These are phyloP conservation scores for Porcisia hertigi DNA, from an alignment of 208 protist species.

Conservation along the genomic window DNA sequence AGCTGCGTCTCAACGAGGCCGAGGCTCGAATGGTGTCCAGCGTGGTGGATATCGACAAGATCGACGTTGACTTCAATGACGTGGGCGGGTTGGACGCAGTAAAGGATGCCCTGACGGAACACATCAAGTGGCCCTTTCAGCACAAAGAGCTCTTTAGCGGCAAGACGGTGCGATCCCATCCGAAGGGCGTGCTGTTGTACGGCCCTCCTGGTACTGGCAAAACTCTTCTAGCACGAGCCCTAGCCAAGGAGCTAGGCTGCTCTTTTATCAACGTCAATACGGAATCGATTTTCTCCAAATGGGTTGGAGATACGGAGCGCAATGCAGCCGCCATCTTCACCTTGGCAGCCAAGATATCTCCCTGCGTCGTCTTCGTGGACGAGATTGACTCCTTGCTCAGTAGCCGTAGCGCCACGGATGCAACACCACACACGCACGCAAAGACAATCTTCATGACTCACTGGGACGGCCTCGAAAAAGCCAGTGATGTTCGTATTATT, in stretches of 20 bases:
- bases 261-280: slow-evolving; percentile 99
- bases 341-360: slow-evolving; percentile 76
- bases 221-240: slow-evolving; percentile 98
- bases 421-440: slow-evolving; percentile 69
- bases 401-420: slow-evolving; percentile 65
- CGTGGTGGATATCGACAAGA: slow-evolving; percentile 69
- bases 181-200: slow-evolving; percentile 99
- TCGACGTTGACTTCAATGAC: slow-evolving; percentile 61
- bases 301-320: slow-evolving; percentile 97
- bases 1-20: slow-evolving; percentile 52
- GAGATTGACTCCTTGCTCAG: slow-evolving; percentile 92
- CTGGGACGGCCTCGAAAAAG: slow-evolving; percentile 84
- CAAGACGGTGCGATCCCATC: slow-evolving; percentile 91
- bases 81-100: slow-evolving; percentile 81
- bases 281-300: slow-evolving; percentile 89
- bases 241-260: slow-evolving; percentile 98
- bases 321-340: slow-evolving; percentile 92
- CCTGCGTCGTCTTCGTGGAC: slow-evolving; percentile 93
- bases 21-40: slow-evolving; percentile 68
- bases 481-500: slow-evolving; percentile 51
- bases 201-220: slow-evolving; percentile 99
- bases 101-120: slow-evolving; percentile 74
- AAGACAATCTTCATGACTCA: slow-evolving; percentile 93
- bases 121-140: slow-evolving; percentile 88
- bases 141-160: slow-evolving; percentile 72